Conservation (phyloP, 306 rosid species). For the Pyrus pyrifolia region DNA sequence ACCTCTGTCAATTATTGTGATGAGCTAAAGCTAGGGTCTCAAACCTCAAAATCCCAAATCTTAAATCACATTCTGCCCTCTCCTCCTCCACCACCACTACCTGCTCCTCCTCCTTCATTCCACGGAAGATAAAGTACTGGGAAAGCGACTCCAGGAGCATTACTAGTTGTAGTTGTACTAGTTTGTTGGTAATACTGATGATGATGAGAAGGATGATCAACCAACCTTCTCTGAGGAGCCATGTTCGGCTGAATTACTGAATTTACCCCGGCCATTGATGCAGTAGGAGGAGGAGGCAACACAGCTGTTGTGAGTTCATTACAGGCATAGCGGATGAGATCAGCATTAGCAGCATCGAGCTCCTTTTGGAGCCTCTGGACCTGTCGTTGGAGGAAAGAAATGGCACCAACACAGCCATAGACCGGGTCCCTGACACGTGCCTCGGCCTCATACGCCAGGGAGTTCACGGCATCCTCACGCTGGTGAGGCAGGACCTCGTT, state of each 20-base stretch:
- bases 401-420: slow-evolving; percentile 94
- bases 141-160: slow-evolving; percentile 16
- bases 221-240: slow-evolving; percentile 28
- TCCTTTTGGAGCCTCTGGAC: slow-evolving; percentile 94
- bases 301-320: slow-evolving; percentile 34
- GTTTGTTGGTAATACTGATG: slow-evolving; percentile 43
- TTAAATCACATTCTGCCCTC: neutral
- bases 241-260: neutral
- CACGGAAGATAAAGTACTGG: slow-evolving; percentile 64
- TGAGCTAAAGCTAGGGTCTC: slow-evolving; percentile 2
- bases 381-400: slow-evolving; percentile 87
- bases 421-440: slow-evolving; percentile 93
- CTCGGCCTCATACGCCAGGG: slow-evolving; percentile 94
- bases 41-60: neutral
- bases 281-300: slow-evolving; percentile 33
- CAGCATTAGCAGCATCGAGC: slow-evolving; percentile 79
- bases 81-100: neutral
- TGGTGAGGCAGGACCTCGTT: slow-evolving; percentile 91
- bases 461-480: slow-evolving; percentile 93
- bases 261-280: neutral
- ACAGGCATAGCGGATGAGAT: slow-evolving; percentile 73
- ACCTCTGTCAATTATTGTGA: slow-evolving; percentile 2
- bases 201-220: slow-evolving; percentile 25
- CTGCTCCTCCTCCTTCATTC: slow-evolving; percentile 43
- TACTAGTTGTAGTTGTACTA: neutral